Conservation (phyloP, 1,284 basidiomycete genomes). For the Porogramme epimiltina region DNA sequence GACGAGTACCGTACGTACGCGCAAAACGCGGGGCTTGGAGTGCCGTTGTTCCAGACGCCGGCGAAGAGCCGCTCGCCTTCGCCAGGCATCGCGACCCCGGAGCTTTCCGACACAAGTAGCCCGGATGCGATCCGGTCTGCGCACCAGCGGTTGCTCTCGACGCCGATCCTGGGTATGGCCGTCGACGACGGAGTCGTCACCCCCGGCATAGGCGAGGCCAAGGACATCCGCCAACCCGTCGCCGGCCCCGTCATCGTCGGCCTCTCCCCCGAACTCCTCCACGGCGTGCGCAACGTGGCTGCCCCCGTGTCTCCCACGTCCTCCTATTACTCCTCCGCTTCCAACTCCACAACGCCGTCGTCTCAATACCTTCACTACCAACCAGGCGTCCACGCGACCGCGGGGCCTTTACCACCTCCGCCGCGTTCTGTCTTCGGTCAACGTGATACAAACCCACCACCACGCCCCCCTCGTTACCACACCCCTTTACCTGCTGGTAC, state of each 20-base stretch:
- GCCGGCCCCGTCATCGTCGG: conserved; percentile 59
- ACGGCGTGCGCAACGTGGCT: not conserved
- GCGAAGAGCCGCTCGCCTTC: conserved; percentile 48
- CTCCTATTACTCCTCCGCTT: conserved; percentile 6
- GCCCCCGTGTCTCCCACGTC: conserved; percentile 10
- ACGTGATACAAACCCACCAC: conserved; percentile 47
- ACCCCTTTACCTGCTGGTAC: conserved; percentile 45
- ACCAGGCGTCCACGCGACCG: conserved; percentile 67
- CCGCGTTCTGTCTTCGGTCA: conserved; percentile 53
- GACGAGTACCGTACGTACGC: conserved; percentile 21
- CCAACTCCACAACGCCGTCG: conserved; percentile 1
- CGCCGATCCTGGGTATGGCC: conserved; percentile 14
- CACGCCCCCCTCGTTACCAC: conserved; percentile 63
- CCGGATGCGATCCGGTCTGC: conserved; percentile 13
- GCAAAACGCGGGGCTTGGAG: conserved; percentile 25
- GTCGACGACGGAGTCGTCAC: conserved; percentile 39
- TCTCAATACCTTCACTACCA: conserved; percentile 58
- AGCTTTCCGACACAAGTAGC: conserved; percentile 31
- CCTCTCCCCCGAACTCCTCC: conserved; percentile 33
- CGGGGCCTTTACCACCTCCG: conserved; percentile 71
- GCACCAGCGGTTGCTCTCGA: conserved; percentile 19
- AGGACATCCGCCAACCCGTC: conserved; percentile 56
- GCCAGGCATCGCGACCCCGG: conserved; percentile 38
- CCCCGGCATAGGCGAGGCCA: conserved; percentile 58
- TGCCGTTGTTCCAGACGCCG: conserved; percentile 56